phyloP scores from a whole-genome alignment of 176 grass and related monocot species.

The Ensete ventricosum region DNA sequence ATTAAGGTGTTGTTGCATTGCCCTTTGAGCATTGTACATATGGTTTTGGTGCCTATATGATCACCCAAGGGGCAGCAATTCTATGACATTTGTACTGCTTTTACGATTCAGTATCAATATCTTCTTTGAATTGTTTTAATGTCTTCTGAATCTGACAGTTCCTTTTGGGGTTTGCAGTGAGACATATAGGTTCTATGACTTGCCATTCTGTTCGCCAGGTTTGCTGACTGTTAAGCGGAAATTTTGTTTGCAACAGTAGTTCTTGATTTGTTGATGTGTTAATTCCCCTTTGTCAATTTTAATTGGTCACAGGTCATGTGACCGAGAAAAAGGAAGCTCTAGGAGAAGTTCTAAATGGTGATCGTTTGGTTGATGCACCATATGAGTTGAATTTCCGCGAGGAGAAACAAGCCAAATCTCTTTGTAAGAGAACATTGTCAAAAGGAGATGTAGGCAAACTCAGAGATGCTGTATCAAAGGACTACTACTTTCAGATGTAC shows the following conservation, averaged over 20 bases:
- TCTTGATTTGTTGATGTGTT: neutral
- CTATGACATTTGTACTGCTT: neutral
- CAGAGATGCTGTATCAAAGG: slow-evolving; percentile 68
- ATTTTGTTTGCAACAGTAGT: too few species aligned
- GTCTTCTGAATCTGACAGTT: slow-evolving; percentile 5
- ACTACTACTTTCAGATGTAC: slow-evolving; percentile 97
- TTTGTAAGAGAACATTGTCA: slow-evolving; percentile 61
- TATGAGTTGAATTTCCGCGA: slow-evolving; percentile 78
- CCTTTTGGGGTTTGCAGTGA: slow-evolving; percentile 54
- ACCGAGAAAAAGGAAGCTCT: slow-evolving; percentile 85
- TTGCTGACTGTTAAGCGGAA: neutral
- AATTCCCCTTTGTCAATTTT: neutral
- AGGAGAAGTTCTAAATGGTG: slow-evolving; percentile 83
- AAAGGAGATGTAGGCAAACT: slow-evolving; percentile 58
- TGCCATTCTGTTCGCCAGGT: slow-evolving; percentile 89
- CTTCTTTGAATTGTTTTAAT: neutral
- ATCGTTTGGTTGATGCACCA: slow-evolving; percentile 83
- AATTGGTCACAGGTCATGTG: slow-evolving; percentile 40
- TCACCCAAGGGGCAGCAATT: neutral
- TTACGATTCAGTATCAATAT: neutral
- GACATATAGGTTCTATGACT: slow-evolving; percentile 88
- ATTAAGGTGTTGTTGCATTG: neutral
- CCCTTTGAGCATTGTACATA: neutral
- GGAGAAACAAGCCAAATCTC: slow-evolving; percentile 42
- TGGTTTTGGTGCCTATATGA: neutral